phyloP scores from a whole-genome alignment of 164 flowering plant genomes.

The Aristolochia californica region DNA sequence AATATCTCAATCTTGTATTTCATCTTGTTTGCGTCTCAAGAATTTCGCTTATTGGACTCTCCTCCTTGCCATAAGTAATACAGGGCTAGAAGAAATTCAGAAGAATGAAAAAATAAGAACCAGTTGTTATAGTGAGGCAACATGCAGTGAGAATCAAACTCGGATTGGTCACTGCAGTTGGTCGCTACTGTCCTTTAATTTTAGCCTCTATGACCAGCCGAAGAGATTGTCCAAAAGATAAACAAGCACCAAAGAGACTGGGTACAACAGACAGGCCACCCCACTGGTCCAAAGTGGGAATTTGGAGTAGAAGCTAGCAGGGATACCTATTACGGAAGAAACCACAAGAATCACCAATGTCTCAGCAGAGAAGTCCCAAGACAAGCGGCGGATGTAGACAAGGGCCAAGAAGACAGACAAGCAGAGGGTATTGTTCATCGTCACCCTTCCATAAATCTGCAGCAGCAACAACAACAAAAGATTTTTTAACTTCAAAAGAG shows the following conservation, averaged over 20 bases:
- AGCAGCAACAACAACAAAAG: slow-evolving; percentile 4
- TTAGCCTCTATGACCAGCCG: slow-evolving; percentile 63
- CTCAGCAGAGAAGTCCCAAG: slow-evolving; percentile 81
- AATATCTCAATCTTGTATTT: no score
- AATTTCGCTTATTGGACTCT: no score
- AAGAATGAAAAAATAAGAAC: no score
- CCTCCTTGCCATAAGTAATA: no score
- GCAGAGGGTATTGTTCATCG: slow-evolving; percentile 69
- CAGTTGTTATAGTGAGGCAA: no score
- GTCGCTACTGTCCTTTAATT: no score
- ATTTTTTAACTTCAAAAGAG: no score
- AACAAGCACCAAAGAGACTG: slow-evolving; percentile 57
- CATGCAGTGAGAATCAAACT: no score
- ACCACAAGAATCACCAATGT: slow-evolving; percentile 55
- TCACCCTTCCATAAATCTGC: slow-evolving; percentile 70
- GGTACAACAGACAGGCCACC: slow-evolving; percentile 52
- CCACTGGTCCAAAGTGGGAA: slow-evolving; percentile 69
- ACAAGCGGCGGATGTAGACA: slow-evolving; percentile 47
- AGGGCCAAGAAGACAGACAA: slow-evolving; percentile 58
- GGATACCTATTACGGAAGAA: slow-evolving; percentile 46
- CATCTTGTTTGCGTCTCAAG: no score
- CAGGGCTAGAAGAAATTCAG: no score
- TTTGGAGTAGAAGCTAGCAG: slow-evolving; percentile 53
- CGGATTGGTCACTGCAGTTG: no score
- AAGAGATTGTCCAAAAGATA: slow-evolving; percentile 54